Evolutionary conservation across 139 green algal species (phyloP).

Genomic region (Asterochloris erici): DNA sequence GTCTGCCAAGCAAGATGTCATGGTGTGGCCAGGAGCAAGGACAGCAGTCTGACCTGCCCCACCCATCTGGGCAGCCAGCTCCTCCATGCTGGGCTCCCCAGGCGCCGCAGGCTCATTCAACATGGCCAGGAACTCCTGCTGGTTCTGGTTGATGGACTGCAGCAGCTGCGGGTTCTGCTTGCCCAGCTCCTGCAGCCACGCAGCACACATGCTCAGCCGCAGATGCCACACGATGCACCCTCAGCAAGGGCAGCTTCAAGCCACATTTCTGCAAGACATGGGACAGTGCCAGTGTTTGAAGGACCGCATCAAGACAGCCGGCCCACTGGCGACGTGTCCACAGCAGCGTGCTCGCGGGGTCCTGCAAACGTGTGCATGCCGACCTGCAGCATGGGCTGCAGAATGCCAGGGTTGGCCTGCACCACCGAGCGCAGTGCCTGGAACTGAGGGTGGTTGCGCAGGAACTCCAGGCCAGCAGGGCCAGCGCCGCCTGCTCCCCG

Average conservation of each 20-base stretch:
- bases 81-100: slow-evolving; percentile 3
- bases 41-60: slow-evolving; percentile 10
- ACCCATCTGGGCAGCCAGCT: slow-evolving; percentile 35
- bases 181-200: slow-evolving; percentile 80
- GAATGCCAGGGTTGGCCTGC: slow-evolving; percentile 83
- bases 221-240: too few species aligned
- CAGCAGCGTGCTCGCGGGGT: too few species aligned
- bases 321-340: too few species aligned
- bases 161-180: slow-evolving; percentile 85
- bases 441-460: slow-evolving; percentile 83
- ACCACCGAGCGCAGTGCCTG: slow-evolving; percentile 83
- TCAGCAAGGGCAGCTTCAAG: too few species aligned
- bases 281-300: too few species aligned
- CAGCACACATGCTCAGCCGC: too few species aligned
- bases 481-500: slow-evolving; percentile 27
- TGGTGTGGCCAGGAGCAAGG: neutral
- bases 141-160: slow-evolving; percentile 81
- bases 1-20: neutral
- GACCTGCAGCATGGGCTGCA: slow-evolving; percentile 93
- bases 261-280: too few species aligned
- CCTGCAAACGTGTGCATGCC: too few species aligned
- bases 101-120: slow-evolving; percentile 72
- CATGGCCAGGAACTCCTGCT: slow-evolving; percentile 89
- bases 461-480: slow-evolving; percentile 63
- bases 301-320: too few species aligned